These are phyloP conservation scores for Aspergillus steynii DNA, from an alignment of 495 filamentous ascomycete genomes.

Conservation along the genomic window DNA sequence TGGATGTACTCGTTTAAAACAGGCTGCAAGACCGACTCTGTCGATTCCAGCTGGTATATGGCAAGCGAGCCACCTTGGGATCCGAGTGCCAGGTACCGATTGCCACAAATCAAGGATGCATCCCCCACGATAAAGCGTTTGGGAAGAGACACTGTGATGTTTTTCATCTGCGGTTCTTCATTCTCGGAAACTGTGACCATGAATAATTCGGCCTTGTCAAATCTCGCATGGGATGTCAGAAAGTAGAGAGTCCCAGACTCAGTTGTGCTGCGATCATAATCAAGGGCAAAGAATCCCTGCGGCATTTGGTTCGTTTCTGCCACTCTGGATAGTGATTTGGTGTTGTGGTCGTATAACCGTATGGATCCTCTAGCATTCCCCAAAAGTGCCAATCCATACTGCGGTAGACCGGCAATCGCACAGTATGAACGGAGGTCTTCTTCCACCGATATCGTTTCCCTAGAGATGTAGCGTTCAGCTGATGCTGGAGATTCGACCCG, in stretches of 20 bases:
- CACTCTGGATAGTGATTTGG: slow-evolving; percentile 28
- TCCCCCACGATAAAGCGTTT: slow-evolving; percentile 37
- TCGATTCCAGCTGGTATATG: slow-evolving; percentile 43
- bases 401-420: slow-evolving; percentile 28
- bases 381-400: slow-evolving; percentile 38
- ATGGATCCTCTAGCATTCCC: slow-evolving; percentile 33
- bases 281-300: slow-evolving; percentile 26
- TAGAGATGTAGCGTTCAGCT: slow-evolving; percentile 19
- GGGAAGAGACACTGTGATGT: slow-evolving; percentile 30
- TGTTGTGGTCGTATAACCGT: slow-evolving; percentile 37
- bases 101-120: slow-evolving; percentile 36
- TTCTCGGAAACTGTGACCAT: slow-evolving; percentile 20
- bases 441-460: slow-evolving; percentile 32
- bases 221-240: slow-evolving; percentile 30
- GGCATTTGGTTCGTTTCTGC: slow-evolving; percentile 27
- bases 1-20: slow-evolving; percentile 42
- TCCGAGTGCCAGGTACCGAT: slow-evolving; percentile 62
- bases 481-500: slow-evolving; percentile 15
- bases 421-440: slow-evolving; percentile 36
- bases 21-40: slow-evolving; percentile 25
- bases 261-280: slow-evolving; percentile 16
- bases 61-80: slow-evolving; percentile 63
- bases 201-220: slow-evolving; percentile 34
- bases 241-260: slow-evolving; percentile 23
- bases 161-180: slow-evolving; percentile 21